Evolutionary conservation across 495 filamentous ascomycete genomes (phyloP).

Genomic region (Podospora pseudoanserina): DNA sequence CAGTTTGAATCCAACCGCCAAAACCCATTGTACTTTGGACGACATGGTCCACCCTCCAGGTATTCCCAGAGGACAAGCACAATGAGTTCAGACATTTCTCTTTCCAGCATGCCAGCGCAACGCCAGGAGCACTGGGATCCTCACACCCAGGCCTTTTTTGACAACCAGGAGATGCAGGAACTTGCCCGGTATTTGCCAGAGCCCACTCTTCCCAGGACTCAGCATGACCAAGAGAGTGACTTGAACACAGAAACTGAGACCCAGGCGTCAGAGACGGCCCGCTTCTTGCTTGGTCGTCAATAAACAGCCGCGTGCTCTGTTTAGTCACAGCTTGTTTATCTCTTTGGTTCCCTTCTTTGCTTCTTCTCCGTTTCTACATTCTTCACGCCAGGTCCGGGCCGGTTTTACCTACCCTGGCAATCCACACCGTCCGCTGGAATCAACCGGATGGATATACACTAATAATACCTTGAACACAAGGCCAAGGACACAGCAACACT

Average conservation of each 20-base stretch:
- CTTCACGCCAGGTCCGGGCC: background rate
- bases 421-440: background rate
- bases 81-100: conserved; percentile 21
- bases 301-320: background rate
- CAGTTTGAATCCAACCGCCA: conserved; percentile 13
- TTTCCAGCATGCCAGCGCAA: conserved; percentile 16
- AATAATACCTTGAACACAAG: background rate
- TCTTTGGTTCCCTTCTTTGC: background rate
- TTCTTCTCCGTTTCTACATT: background rate
- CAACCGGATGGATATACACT: background rate
- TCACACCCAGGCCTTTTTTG: conserved; percentile 18
- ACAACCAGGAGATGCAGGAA: background rate
- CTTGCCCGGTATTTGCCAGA: background rate
- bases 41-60: conserved; percentile 21
- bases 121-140: conserved; percentile 21
- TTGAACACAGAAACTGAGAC: conserved; percentile 6
- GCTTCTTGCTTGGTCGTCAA: conserved; percentile 17
- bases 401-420: background rate
- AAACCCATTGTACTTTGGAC: conserved; percentile 14
- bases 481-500: background rate
- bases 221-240: background rate
- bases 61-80: conserved; percentile 12
- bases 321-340: background rate
- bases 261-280: conserved; percentile 9
- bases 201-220: conserved; percentile 2